Conservation (phyloP, 202 grass and related monocot genomes). For the Brachypodium distachyon region DNA sequence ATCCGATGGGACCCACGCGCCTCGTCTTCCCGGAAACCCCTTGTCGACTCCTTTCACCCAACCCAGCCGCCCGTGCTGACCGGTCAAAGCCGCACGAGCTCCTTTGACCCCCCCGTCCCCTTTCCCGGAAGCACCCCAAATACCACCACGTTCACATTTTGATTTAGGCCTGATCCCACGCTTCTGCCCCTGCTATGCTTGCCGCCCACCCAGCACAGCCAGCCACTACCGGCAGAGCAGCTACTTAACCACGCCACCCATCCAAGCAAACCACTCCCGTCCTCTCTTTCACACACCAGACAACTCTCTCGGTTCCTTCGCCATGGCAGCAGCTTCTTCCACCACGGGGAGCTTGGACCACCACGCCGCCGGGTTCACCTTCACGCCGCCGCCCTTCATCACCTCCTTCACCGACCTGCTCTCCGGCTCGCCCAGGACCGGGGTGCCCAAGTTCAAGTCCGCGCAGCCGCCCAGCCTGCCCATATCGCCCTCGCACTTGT, state of each 20-base stretch:
- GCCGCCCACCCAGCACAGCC: not conserved
- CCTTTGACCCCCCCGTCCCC: slow-evolving; percentile 17
- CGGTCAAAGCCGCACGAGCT: too few species aligned
- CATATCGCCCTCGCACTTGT: slow-evolving; percentile 69
- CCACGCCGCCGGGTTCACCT: slow-evolving; percentile 53
- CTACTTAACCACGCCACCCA: slow-evolving; percentile 31
- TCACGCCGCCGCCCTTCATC: too few species aligned
- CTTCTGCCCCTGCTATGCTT: not conserved
- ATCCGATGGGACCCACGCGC: too few species aligned
- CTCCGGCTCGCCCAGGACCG: too few species aligned
- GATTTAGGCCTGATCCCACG: not conserved
- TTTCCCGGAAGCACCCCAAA: slow-evolving; percentile 24
- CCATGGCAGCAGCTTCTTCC: slow-evolving; percentile 43
- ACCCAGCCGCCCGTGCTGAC: too few species aligned
- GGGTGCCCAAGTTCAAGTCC: slow-evolving; percentile 93
- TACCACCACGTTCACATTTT: slow-evolving; percentile 12
- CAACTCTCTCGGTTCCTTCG: not conserved
- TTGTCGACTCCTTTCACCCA: too few species aligned
- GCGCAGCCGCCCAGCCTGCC: slow-evolving; percentile 62
- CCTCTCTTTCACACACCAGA: not conserved
- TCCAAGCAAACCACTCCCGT: slow-evolving; percentile 13
- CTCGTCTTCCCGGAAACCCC: too few species aligned
- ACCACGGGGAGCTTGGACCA: slow-evolving; percentile 44
- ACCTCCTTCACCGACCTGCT: slow-evolving; percentile 77
- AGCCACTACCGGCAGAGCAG: not conserved